Evolutionary conservation across 2,329 filamentous ascomycete species (phyloP).

Genomic region (Fusarium heterosporum): DNA sequence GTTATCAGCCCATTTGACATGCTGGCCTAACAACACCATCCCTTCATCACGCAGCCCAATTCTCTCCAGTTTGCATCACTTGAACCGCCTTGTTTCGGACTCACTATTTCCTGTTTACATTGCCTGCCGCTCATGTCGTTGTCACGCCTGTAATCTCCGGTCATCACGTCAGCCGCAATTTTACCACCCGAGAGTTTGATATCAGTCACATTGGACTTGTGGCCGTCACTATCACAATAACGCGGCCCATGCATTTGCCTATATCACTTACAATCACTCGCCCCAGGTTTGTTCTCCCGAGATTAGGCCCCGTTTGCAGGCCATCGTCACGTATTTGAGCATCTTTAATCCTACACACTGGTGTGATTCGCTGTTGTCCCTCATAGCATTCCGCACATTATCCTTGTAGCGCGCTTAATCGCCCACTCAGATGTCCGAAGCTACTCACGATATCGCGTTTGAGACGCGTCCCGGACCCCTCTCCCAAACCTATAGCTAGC

Average conservation of each 20-base stretch:
- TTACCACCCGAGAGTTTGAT: constrained; percentile 5
- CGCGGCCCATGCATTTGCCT: constrained; percentile 16
- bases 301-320: constrained; percentile 36
- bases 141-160: constrained; percentile 17
- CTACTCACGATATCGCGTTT: constrained; percentile 34
- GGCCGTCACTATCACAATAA: constrained; percentile 20
- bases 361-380: constrained; percentile 39
- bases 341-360: constrained; percentile 6
- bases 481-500: constrained; percentile 35
- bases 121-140: constrained; percentile 4
- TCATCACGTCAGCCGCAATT: constrained; percentile 24
- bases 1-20: constrained; percentile 22
- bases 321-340: constrained; percentile 32
- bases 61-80: not conserved
- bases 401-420: constrained; percentile 42
- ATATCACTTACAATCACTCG: constrained; percentile 17
- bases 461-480: constrained; percentile 28
- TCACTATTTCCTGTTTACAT: not conserved
- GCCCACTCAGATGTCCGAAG: constrained; percentile 23
- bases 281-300: constrained; percentile 29
- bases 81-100: constrained; percentile 11
- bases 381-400: constrained; percentile 21
- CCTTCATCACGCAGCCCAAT: not conserved
- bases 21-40: constrained; percentile 7
- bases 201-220: constrained; percentile 5